Evolutionary conservation across 129 eudicot genomes (phyloP), one percentile per base, ranked within the genome.

Genomic region (Flaveria trinervia): DNA sequence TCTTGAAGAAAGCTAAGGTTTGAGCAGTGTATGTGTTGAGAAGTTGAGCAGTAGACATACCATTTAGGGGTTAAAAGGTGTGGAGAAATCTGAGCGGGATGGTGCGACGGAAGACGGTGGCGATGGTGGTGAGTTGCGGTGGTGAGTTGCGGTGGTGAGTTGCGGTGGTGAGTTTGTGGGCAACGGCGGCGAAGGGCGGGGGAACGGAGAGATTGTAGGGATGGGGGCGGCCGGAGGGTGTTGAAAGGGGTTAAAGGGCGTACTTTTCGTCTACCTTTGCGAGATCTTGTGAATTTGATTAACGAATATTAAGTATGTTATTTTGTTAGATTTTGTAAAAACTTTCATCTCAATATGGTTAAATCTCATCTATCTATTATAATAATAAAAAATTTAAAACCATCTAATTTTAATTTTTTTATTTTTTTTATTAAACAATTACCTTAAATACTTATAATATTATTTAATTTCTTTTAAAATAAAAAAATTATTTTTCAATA

Each of bases 61-160:
- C 25, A 22, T 44, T 75, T 16, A 26, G 51, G 71, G 62, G 46
- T 5, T 46, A n/a, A 49, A 71, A 7, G 45, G 45, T 5, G 74
- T 7, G 44, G 17, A 51, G 26, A 55, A 14, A 67, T 28, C 57
- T 46, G 59, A 45, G 12, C 12, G 39, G 9, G 50, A 17, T 41
- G 8, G 78, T 57, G 68, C 14, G 57, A 25, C 80, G 81, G 61
- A 41, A 30, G 70, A 68, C 14, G 68, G 57, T 55, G 71, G 52
- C 17, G 49, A 60, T 72, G 54, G 41, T 36, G 41, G 41, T 36
- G 41, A 36, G 41, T 36, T 36, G 41, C 41, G 41, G 41, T 36
- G 41, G 41, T 5, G 41, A 8, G 41, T 36, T 36, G n/a, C n/a
- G 54, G 41, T 36, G 41, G 41, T 36, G 41, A 36, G 41, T 36